Conservation (phyloP, 371 early-diverging fungal species). For the Mortierella sp. region DNA sequence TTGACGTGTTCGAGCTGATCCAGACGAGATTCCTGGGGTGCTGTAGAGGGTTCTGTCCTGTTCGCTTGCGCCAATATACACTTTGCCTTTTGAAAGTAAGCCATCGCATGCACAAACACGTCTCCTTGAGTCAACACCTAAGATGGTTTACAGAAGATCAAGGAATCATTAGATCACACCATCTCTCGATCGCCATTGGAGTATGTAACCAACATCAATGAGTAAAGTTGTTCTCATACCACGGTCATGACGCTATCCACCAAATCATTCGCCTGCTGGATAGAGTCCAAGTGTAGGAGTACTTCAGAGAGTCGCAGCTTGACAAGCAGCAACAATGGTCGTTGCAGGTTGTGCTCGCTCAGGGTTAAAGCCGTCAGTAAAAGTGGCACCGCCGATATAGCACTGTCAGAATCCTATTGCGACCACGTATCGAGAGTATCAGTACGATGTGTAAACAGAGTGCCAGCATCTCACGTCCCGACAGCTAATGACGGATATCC, state of each 20-base stretch:
- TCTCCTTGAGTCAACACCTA: slow-evolving; percentile 40
- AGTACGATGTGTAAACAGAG: no score
- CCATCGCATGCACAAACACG: slow-evolving; percentile 28
- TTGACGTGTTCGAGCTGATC: slow-evolving; percentile 1
- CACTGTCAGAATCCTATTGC: slow-evolving; percentile 27
- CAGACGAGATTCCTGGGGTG: not conserved
- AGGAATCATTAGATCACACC: no score
- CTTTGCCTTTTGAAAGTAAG: slow-evolving; percentile 36
- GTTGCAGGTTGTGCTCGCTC: slow-evolving; percentile 28
- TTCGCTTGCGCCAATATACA: slow-evolving; percentile 22
- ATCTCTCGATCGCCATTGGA: no score
- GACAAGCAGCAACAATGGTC: slow-evolving; percentile 34
- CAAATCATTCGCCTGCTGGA: slow-evolving; percentile 23
- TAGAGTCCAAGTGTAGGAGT: slow-evolving; percentile 21
- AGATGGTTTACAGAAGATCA: not conserved
- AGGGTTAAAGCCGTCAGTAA: slow-evolving; percentile 28
- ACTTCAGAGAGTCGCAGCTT: slow-evolving; percentile 36
- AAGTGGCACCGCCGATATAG: slow-evolving; percentile 30
- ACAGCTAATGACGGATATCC: no score
- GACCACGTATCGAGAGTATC: no score
- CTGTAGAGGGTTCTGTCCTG: not conserved
- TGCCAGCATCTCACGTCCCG: no score
- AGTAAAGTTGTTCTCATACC: no score
- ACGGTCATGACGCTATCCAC: slow-evolving; percentile 28
- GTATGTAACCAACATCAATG: no score